These are phyloP conservation scores for Hyphopichia khmerensis DNA, from an alignment of 1,139 yeast species.

Conservation along the genomic window DNA sequence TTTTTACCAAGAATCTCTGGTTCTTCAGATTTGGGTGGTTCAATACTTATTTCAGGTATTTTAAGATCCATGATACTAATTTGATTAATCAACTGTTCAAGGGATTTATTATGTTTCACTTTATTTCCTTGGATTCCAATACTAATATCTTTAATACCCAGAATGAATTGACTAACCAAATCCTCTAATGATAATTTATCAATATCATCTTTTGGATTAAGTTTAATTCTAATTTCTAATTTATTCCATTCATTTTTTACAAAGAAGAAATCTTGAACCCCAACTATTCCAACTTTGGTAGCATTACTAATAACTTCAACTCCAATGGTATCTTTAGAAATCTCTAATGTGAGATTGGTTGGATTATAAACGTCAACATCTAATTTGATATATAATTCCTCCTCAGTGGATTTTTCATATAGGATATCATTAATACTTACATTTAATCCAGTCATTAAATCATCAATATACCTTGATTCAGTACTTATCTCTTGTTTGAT, in stretches of 20 bases:
- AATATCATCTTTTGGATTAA: conserved; percentile 9
- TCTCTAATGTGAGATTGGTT: conserved; percentile 19
- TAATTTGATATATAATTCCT: conserved; percentile 19
- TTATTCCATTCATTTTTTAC: conserved; percentile 15
- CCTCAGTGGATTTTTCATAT: conserved; percentile 22
- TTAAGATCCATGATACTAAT: conserved; percentile 11
- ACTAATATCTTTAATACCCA: conserved; percentile 16
- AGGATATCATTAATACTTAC: conserved; percentile 21
- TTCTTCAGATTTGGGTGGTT: background rate
- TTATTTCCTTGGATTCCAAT: conserved; percentile 5
- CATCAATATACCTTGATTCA: conserved; percentile 4
- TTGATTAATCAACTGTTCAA: conserved; percentile 16
- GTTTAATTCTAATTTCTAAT: conserved; percentile 11
- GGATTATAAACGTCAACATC: conserved; percentile 43
- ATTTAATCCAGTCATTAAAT: conserved; percentile 16
- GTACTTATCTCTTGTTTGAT: background rate
- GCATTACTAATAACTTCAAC: conserved; percentile 17
- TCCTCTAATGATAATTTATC: conserved; percentile 6
- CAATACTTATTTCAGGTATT: conserved; percentile 15
- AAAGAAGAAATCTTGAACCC: conserved; percentile 14
- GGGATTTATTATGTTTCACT: conserved; percentile 12
- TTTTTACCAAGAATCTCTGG: background rate
- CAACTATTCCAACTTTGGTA: conserved; percentile 16
- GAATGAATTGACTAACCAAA: conserved; percentile 20
- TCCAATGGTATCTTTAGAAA: conserved; percentile 17